Percentiles rank a stretch among this genome's conserved stretches.
Conservation (phyloP, 1,139 yeast genomes). For the Yamadazyma conglobata region DNA sequence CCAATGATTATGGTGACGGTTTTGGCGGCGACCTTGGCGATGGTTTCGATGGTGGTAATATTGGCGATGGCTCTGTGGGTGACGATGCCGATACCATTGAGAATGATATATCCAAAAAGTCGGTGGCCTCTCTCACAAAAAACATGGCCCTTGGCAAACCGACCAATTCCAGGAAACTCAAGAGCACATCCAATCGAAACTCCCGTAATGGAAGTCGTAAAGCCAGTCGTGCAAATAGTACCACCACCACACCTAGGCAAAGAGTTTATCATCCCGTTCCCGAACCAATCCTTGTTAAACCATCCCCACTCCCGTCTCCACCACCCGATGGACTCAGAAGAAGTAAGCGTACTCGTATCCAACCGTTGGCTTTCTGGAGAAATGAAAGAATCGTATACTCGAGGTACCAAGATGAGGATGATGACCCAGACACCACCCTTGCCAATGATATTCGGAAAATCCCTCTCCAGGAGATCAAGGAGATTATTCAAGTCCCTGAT, state of each 20-base stretch:
- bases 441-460: slow-evolving; percentile 32
- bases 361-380: slow-evolving; percentile 84
- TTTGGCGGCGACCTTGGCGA: slow-evolving; percentile 1
- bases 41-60: not conserved
- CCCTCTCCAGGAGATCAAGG: slow-evolving; percentile 58
- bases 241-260: slow-evolving; percentile 5
- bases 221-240: too few relatives aligned
- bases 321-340: slow-evolving; percentile 45
- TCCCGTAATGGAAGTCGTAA: too few relatives aligned
- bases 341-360: slow-evolving; percentile 62
- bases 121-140: slow-evolving; percentile 31
- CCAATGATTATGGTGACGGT: slow-evolving; percentile 11
- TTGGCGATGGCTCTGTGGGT: not conserved
- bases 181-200: slow-evolving; percentile 1
- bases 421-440: slow-evolving; percentile 34
- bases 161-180: slow-evolving; percentile 14
- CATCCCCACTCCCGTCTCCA: slow-evolving; percentile 43
- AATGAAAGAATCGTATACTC: slow-evolving; percentile 73
- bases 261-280: too few relatives aligned
- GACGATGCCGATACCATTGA: too few relatives aligned
- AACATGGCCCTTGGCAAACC: slow-evolving; percentile 37
- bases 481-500: slow-evolving; percentile 52
- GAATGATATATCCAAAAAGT: slow-evolving; percentile 1
- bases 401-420: slow-evolving; percentile 39
- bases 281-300: slow-evolving; percentile 18